Percentiles rank a stretch among this genome's conserved stretches.
Evolutionary conservation across 176 grass and related monocot genomes (phyloP).

Genomic region (Themeda triandra): DNA sequence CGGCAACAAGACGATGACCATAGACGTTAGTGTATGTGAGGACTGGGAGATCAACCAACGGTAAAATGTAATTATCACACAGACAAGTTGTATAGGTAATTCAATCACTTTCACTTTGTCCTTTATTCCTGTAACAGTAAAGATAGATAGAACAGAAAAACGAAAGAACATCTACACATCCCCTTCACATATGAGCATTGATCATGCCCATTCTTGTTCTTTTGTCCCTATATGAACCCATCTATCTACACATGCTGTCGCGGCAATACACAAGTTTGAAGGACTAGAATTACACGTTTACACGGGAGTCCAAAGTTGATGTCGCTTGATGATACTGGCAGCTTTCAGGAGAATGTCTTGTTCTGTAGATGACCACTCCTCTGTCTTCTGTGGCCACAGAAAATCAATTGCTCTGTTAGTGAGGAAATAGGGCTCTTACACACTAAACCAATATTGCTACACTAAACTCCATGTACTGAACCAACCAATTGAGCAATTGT

Average conservation of each 20-base stretch:
- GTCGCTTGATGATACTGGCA: conserved; percentile 39
- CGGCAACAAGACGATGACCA: conserved; percentile 57
- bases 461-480: neutral
- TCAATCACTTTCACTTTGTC: neutral
- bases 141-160: neutral
- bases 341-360: conserved; percentile 75
- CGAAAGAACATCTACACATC: neutral
- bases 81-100: conserved; percentile 19
- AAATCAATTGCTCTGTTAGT: neutral
- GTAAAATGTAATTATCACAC: conserved; percentile 24
- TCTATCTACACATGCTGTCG: neutral
- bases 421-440: neutral
- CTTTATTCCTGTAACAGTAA: neutral
- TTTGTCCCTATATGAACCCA: neutral
- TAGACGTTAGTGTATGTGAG: conserved; percentile 70
- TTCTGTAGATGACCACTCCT: conserved; percentile 53
- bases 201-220: neutral
- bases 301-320: conserved; percentile 41
- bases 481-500: neutral
- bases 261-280: neutral
- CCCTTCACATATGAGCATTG: neutral
- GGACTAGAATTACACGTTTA: neutral
- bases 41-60: conserved; percentile 59
- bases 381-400: conserved; percentile 35
- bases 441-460: neutral